Base-by-base conservation (phyloP, 768 basidiomycete genomes). In the Auriscalpium orientale region DNA sequence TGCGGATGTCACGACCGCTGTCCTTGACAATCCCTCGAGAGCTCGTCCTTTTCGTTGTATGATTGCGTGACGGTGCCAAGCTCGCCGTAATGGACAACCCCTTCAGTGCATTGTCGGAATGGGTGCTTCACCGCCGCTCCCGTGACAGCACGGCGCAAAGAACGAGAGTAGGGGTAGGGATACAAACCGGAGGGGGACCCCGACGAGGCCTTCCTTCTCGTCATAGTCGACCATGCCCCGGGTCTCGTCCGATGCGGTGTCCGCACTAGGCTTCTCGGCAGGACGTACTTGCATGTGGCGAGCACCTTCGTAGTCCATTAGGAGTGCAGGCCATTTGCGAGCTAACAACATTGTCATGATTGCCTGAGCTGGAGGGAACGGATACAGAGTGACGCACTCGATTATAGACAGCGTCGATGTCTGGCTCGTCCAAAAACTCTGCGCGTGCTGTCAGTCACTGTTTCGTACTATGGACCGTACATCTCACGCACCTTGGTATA, bases 301-400 rank as follows among this genome's bases (percentile, higher is more conserved):
- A 86, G 75, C 8, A 82, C 79, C 59, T 79, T 83, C 75, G 79
- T 81, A 0, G 83, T 82, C 83, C 82, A 87, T 63, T 85, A 82
- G 54, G 76, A 82, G 60, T 86, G 82, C 37, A 85, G 69, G 13
- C 74, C 77, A 55, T 83, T 84, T 0, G 84, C 83, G 8, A 83
- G 72, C 80, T 80, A 7, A 40, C 37, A 2, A n/a, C 12, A 46
- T 8, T 8, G 16, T n/a, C 10, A 22, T 9, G 38, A 20, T 20
- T 21, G 35, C 8, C 43, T 21, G 8, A 43, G 18, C 37, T 28
- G 21, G 15, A 51, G 51, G 28, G 4, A 4, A 28, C 5, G 28
- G 28, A 5, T 5, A 28, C 28, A 28, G 28, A 2, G 28, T 5
- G 28, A 57, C 72, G 8, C 37, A 82, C 79, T 5, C 83, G 76